Evolutionary conservation across 768 basidiomycete genomes (phyloP).

Genomic region (Panaeolus cyanescens): DNA sequence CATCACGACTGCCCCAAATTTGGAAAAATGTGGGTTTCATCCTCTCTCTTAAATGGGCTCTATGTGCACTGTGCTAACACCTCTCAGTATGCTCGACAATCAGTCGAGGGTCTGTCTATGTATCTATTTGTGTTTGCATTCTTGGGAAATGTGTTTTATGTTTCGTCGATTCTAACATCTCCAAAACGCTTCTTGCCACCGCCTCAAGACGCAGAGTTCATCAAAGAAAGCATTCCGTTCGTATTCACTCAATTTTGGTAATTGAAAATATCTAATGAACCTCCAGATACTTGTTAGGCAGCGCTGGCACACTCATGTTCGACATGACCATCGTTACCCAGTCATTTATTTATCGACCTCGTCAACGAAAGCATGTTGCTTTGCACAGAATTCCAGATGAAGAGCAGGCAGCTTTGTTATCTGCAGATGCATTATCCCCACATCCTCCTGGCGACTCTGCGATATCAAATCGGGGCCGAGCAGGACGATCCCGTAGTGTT

Average conservation of each 20-base stretch:
- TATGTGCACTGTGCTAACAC: conserved; percentile 3
- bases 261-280: conserved; percentile 3
- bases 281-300: conserved; percentile 84
- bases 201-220: conserved; percentile 61
- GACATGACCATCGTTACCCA: conserved; percentile 92
- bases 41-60: neutral
- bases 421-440: conserved; percentile 38
- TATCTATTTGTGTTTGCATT: conserved; percentile 94
- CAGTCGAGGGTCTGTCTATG: conserved; percentile 94
- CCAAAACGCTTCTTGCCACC: conserved; percentile 61
- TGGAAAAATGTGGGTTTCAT: conserved; percentile 92
- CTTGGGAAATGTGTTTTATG: conserved; percentile 92
- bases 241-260: conserved; percentile 30
- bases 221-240: conserved; percentile 85
- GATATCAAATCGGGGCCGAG: conserved; percentile 39
- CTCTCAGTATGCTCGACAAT: conserved; percentile 80
- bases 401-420: conserved; percentile 52
- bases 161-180: conserved; percentile 83
- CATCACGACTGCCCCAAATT: conserved; percentile 93
- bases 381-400: conserved; percentile 35
- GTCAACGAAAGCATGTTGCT: conserved; percentile 37
- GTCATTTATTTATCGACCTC: conserved; percentile 72
- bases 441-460: conserved; percentile 28
- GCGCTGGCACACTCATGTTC: conserved; percentile 90
- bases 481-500: conserved; percentile 28